Base-by-base conservation (phyloP, 2,329 filamentous ascomycete species). In the Cladobotryum mycophilum region DNA sequence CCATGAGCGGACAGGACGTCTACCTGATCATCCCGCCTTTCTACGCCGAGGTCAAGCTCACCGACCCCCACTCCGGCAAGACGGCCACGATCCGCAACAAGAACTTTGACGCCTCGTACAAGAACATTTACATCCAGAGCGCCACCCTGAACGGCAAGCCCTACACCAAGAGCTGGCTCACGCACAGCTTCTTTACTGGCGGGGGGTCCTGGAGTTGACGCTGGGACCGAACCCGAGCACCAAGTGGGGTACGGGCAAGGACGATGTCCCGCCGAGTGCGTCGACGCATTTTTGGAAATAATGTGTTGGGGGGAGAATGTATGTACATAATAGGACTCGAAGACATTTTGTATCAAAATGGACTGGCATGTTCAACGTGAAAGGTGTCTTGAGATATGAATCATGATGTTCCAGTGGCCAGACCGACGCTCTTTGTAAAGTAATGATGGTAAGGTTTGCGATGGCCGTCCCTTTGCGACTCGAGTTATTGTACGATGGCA, bases 81-180 rank as follows among this genome's bases (percentile, higher is more conserved):
- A 61, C 56, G 35, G 62, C 64, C 6, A 60, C 62, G 17, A 67
- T 68, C 47, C 58, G 61, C 44, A 61, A 59, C 43, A 51, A 58
- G 11, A 56, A 55, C 41, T 60, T 60, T 53, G 79, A 83, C 51
- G 56, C 74, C 0, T 62, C 20, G 0, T 77, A 80, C 48, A 62
- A 70, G 49, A 74, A 72, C 40, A 75, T 83, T 1, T 84, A 78
- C 53, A 76, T 85, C 7, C 81, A 85, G 62, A 76, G 70, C 36
- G 81, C 74, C 3, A 81, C 62, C 14, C 63, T 83, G 49, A 68
- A 85, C 60, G 81, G 81, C 0, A 60, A 71, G 55, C 57, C 66
- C 0, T 84, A 79, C 61, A 74, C 70, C 4, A 76, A 70, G 62
- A 84, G 77, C 58, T 85, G 81, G 81, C 70, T 85, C 20, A 69